Evolutionary conservation across 805 yeast genomes (phyloP), one percentile per base, ranked within the genome.

Genomic region (Pichia insulana): DNA sequence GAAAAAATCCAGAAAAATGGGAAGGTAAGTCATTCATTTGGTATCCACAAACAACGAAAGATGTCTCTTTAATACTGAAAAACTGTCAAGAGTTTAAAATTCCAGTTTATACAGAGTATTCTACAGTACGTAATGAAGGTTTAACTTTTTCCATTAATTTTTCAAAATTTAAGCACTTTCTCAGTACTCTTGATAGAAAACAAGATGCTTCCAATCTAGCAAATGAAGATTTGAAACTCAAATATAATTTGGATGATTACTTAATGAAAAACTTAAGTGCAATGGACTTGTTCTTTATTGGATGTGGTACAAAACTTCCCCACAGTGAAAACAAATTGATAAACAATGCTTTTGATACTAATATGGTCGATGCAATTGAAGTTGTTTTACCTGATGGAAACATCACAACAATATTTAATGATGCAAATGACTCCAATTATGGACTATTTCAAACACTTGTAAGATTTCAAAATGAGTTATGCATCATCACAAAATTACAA

Each of bases 321-420:
- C 30, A 31, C 27, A 17, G 32, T 13, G 26, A 19, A 17, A 34
- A 33, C 40, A 31, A 39, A 34, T 36, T 53, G 30, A 25, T 49
- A n/a, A 28, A 36, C 18, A 47, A 43, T 25, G 37, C 39, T 9
- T 43, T 50, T 39, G 44, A 49, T 16, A 38, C 40, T 3, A 12
- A 27, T 2, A 30, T 35, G 4, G 43, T 59, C 3, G 33, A 33
- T 20, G 45, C 39, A 20, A 33, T 52, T 17, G 55, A 51, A 9
- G 51, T 48, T 27, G 61, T 58, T 7, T 45, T 59, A 22, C 58
- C 63, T 12, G 61, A 56, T 44, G 64, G 64, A 8, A 43, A 49
- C 8, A 39, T 51, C 12, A 6, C 50, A 7, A 37, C 26, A 0
- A 39, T 48, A 12, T 26, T 26, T 1, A 43, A 45, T 10, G 30